phyloP scores from a whole-genome alignment of 1,284 basidiomycete genomes.

The Cerioporus squamosus region DNA sequence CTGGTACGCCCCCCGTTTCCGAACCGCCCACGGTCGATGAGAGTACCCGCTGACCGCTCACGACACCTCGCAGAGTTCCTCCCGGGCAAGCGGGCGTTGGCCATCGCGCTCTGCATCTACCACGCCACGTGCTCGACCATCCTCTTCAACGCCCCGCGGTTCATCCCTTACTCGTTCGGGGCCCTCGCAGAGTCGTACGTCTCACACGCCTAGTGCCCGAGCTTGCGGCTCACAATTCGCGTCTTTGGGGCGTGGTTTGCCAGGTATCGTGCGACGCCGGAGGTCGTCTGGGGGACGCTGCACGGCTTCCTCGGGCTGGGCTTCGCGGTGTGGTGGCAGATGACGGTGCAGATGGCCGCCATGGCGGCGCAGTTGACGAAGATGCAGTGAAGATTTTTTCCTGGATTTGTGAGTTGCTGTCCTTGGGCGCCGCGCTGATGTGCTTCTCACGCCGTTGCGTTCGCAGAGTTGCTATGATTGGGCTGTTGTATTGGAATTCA shows the following conservation, averaged over 20 bases:
- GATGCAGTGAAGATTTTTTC: slow-evolving; percentile 21
- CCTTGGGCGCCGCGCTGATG: not conserved
- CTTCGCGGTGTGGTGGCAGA: slow-evolving; percentile 79
- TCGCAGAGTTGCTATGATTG: no score
- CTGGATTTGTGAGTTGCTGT: not conserved
- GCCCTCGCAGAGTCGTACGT: slow-evolving; percentile 61
- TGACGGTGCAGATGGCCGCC: slow-evolving; percentile 59
- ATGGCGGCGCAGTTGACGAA: slow-evolving; percentile 37
- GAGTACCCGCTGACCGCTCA: no score
- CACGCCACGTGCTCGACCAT: slow-evolving; percentile 77
- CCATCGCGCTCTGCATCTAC: slow-evolving; percentile 76
- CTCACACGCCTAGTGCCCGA: not conserved
- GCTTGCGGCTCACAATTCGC: no score
- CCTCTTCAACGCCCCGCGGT: slow-evolving; percentile 75
- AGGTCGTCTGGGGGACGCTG: slow-evolving; percentile 66
- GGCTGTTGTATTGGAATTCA: no score
- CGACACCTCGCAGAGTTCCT: slow-evolving; percentile 63
- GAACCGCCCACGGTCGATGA: no score
- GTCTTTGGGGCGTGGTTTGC: no score
- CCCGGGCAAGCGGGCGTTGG: slow-evolving; percentile 83
- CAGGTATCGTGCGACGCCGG: slow-evolving; percentile 68
- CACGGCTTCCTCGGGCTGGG: slow-evolving; percentile 71
- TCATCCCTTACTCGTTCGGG: slow-evolving; percentile 78
- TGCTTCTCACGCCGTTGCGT: not conserved
- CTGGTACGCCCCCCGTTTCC: slow-evolving; percentile 49